Base-by-base conservation (phyloP, 305 asterid genomes). In the Rubia balearica region DNA sequence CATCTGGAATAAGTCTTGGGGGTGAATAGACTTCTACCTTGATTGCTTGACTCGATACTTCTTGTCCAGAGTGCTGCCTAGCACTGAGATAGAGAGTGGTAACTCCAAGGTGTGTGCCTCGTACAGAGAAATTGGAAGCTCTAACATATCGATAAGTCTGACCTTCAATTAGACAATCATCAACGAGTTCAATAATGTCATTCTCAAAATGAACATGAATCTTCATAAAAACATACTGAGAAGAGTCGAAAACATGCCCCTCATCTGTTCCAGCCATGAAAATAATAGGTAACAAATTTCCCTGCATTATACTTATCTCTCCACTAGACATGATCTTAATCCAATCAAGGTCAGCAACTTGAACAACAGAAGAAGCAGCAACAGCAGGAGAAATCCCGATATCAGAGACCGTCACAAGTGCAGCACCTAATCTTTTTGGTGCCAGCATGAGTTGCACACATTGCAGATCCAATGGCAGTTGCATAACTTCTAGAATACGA, bases 301-400 rank as follows among this genome's bases (percentile, higher is more conserved):
- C 97, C 78, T 83, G 86, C 84, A 78, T 82, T 42, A 92, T 80
- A 81, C 96, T 90, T 79, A 92, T 75, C 76, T 77, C 87, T 71
- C 85, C 90, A 62, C 86, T 83, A 0, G 92, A 73, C 77, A 75
- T 74, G 79, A 92, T 83, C 83, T 89, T 85, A 74, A 92, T 86
- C 98, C 98, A 92, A 74, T 89, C 96, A 76, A 90, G 75, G 70
- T 90, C 97, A 17, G 93, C 89, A 84, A 92, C 97, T 78, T 85
- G 91, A 78, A 92, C 84, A 33, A 80, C 71, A 65, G 96, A 83
- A 64, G 88, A 84, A 51, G 97, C 90, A 70, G 88, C 68, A 76
- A 87, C 82, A 71, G 93, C 88, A 73, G 98, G 96, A 75, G 79
- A 76, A 80, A 90, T 83, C 79, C 98, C 97, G 43, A 87, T 66